Conservation (phyloP, 2,329 filamentous ascomycete species). For the Colletotrichum theobromicola region DNA sequence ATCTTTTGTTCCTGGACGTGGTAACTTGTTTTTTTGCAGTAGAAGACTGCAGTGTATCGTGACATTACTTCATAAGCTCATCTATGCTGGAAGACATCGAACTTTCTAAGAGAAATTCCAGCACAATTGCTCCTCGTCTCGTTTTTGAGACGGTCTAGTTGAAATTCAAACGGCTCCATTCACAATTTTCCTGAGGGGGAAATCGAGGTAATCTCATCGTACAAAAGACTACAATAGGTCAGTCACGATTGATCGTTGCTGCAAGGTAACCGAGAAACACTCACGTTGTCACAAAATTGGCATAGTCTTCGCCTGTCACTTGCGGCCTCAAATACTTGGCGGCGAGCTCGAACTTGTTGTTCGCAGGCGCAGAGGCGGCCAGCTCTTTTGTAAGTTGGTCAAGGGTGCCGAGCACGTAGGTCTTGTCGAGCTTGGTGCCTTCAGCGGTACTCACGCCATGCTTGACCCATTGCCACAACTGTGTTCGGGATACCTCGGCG, state of each 20-base stretch:
- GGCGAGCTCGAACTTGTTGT: slow-evolving; percentile 23
- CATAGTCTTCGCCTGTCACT: slow-evolving; percentile 16
- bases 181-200: not conserved
- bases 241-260: not conserved
- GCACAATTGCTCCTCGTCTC: not conserved
- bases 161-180: not conserved
- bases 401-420: slow-evolving; percentile 77
- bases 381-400: slow-evolving; percentile 54
- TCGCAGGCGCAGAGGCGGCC: slow-evolving; percentile 1
- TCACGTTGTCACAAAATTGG: slow-evolving; percentile 19
- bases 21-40: not conserved
- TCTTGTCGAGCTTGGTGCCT: slow-evolving; percentile 84
- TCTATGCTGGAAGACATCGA: not conserved
- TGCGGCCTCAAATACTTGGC: slow-evolving; percentile 9
- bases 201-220: slow-evolving; percentile 4
- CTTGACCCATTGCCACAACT: slow-evolving; percentile 87
- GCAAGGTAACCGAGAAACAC: not conserved
- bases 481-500: slow-evolving; percentile 83
- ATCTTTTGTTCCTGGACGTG: not conserved
- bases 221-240: not conserved
- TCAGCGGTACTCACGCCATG: slow-evolving; percentile 72
- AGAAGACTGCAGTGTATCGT: not conserved
- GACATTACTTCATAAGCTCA: not conserved
- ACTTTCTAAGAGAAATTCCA: rapidly evolving
- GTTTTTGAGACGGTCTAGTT: not conserved